Base-by-base conservation (phyloP, 2,329 filamentous ascomycete species). In the Colletotrichum kahawae region DNA sequence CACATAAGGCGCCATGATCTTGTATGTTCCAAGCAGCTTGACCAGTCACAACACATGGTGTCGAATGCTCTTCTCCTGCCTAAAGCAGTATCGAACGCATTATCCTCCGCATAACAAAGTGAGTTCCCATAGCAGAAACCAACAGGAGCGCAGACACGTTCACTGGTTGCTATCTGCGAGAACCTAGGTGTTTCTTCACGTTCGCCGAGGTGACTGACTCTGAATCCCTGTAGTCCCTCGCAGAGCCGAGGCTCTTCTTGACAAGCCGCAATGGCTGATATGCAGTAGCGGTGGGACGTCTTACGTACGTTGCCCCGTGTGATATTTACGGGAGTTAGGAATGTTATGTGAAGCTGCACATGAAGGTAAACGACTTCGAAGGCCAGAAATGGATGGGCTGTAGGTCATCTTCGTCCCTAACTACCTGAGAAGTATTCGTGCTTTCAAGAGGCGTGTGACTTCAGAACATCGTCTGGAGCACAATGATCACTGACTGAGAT, bases 1-100 rank as follows among this genome's bases (percentile, higher is more conserved):
- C 33, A 13, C 33, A 34, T 34, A 5, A 34, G 12, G 12, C 33
- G 38, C 1, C 0, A n/a, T n/a, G 38, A 10, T 43, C 38, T 6
- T 43, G 18, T 12, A n/a, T 12, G 3, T 43, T n/a, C 38, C 5
- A n/a, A 43, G 3, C 0, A n/a, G 18, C 38, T 43, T n/a, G 38
- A 7, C 10, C 38, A n/a, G n/a, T n/a, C 38, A n/a, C 2, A n/a
- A 2, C 9, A 0, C 1, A 7, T 18, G 1, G 1, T 43, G 38
- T 43, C n/a, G 18, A 43, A 43, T 43, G 38, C 38, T 43, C 1
- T 43, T 43, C 9, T 43, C 1, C 1, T n/a, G 38, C 18, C n/a
- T n/a, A 43, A 18, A 43, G n/a, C 4, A 12, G 38, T 6, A 43
- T 0, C 18, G 0, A 43, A 3, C 38, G 18, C 18, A 8, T 10